Conservation (phyloP, 768 basidiomycete species). For the Butyriboletus loyo region DNA sequence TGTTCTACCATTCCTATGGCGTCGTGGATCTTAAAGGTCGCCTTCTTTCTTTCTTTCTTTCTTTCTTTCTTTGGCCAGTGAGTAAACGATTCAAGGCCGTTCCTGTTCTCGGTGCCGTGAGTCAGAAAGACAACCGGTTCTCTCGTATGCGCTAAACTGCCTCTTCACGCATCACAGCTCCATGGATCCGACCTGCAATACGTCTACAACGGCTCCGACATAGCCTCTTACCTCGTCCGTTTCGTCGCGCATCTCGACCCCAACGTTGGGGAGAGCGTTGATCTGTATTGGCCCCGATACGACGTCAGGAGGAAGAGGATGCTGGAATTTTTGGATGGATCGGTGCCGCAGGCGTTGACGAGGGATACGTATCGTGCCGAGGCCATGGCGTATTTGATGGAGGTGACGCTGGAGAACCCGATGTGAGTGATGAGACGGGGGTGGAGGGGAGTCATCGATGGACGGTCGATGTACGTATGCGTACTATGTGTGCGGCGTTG, state of each 20-base stretch:
- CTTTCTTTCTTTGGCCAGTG: not conserved
- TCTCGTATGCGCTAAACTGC: not conserved
- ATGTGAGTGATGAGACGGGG: too few species aligned
- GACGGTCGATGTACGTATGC: too few species aligned
- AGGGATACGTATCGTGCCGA: constrained; percentile 43
- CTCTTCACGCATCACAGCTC: constrained; percentile 24
- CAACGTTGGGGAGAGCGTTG: constrained; percentile 32
- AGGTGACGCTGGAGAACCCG: constrained; percentile 2
- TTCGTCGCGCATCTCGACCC: constrained; percentile 32
- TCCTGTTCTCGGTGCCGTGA: constrained; percentile 44
- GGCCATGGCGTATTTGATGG: constrained; percentile 35
- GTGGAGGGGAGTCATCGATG: not conserved
- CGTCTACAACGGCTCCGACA: constrained; percentile 41
- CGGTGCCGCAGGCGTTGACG: constrained; percentile 33
- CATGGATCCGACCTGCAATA: constrained; percentile 43
- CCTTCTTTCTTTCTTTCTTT: not conserved
- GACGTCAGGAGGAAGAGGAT: constrained; percentile 28
- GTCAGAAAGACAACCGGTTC: constrained; percentile 8
- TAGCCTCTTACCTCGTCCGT: constrained; percentile 36
- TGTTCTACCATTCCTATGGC: too few species aligned
- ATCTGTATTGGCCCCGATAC: constrained; percentile 45
- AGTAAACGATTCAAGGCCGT: constrained; percentile 44
- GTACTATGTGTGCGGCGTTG: too few species aligned
- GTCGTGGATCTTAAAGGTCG: not conserved
- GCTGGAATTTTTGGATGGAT: constrained; percentile 40